These are phyloP conservation scores for Podospora pseudocomata DNA, from an alignment of 495 filamentous ascomycete genomes.

Conservation along the genomic window DNA sequence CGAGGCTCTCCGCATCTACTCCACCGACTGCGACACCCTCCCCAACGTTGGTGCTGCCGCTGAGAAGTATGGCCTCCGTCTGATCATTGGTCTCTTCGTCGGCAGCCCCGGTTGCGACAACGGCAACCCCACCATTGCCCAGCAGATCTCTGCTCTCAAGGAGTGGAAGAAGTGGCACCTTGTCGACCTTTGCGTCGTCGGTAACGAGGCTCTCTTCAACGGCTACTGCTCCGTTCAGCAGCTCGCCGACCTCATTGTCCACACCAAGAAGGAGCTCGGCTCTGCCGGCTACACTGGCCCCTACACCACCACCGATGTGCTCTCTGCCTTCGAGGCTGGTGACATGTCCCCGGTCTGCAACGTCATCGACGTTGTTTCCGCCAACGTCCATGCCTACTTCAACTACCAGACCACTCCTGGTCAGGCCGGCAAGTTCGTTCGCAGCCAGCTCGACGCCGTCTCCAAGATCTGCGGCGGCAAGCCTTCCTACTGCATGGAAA, in stretches of 20 bases:
- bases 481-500: conserved; percentile 75
- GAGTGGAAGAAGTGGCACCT: conserved; percentile 70
- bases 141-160: conserved; percentile 70
- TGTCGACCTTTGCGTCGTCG: conserved; percentile 76
- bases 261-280: conserved; percentile 51
- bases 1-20: conserved; percentile 81
- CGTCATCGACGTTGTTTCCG: conserved; percentile 71
- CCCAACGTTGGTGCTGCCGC: conserved; percentile 66
- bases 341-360: conserved; percentile 60
- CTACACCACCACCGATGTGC: conserved; percentile 81
- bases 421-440: conserved; percentile 70
- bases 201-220: conserved; percentile 85
- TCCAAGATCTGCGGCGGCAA: conserved; percentile 64
- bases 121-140: conserved; percentile 46
- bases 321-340: conserved; percentile 61
- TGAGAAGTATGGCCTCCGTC: conserved; percentile 57
- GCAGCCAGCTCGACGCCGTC: conserved; percentile 61
- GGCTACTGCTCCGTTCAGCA: conserved; percentile 55
- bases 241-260: conserved; percentile 66
- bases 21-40: conserved; percentile 82
- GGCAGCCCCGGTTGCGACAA: conserved; percentile 55
- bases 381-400: conserved; percentile 94
- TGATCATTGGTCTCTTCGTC: conserved; percentile 87
- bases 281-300: conserved; percentile 73
- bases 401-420: conserved; percentile 59